Evolutionary conservation across 257 asterid species (phyloP).

Genomic region (Ophiorrhiza pumila): DNA sequence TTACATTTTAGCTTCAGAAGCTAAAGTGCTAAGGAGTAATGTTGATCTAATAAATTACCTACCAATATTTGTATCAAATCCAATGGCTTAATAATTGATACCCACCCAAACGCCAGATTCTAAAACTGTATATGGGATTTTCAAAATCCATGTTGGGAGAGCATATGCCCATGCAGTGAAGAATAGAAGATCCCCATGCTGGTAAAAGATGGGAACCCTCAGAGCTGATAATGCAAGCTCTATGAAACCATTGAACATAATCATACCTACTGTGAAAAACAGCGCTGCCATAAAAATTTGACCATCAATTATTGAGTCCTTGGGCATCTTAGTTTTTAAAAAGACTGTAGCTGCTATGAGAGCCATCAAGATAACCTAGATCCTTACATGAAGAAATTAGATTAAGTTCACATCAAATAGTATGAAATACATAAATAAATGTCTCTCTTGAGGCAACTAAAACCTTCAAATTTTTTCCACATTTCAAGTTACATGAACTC

Average conservation of each 20-base stretch:
- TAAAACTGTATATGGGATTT: constrained; percentile 54
- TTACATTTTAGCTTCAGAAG: background rate
- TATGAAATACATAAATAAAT: background rate
- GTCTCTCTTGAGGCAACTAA: too few relatives aligned
- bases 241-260: constrained; percentile 78
- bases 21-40: background rate
- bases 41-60: constrained; percentile 5
- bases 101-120: constrained; percentile 77
- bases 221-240: constrained; percentile 73
- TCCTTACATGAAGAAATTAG: background rate
- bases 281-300: constrained; percentile 72
- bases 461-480: background rate
- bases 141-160: constrained; percentile 77
- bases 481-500: background rate
- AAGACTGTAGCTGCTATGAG: constrained; percentile 58
- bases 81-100: constrained; percentile 68
- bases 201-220: constrained; percentile 79
- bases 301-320: constrained; percentile 55
- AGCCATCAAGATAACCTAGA: constrained; percentile 55
- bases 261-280: constrained; percentile 60
- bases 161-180: constrained; percentile 85
- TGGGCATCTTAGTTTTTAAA: constrained; percentile 50
- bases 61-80: constrained; percentile 68
- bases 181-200: constrained; percentile 72
- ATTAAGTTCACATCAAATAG: background rate